Percentiles rank a stretch among this genome's conserved stretches.
These are phyloP conservation scores for Kodamaea kakaduensis DNA, from an alignment of 805 yeast genomes.

Conservation along the genomic window DNA sequence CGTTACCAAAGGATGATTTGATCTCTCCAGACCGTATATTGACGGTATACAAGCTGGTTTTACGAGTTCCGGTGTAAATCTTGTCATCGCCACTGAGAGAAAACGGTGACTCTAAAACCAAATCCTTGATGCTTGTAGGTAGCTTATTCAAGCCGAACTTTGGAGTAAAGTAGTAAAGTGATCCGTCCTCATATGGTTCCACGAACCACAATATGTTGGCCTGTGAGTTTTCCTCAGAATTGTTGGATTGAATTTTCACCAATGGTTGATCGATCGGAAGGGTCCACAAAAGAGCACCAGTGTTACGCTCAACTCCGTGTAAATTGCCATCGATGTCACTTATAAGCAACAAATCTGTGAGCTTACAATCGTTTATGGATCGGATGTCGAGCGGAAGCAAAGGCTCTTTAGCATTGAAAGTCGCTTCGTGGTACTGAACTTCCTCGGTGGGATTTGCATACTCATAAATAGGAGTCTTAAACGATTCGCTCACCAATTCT, in stretches of 20 bases:
- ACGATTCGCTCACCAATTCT: constrained; percentile 15
- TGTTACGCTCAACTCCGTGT: constrained; percentile 71
- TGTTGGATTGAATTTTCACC: constrained; percentile 41
- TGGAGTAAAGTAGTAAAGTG: constrained; percentile 73
- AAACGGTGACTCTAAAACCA: constrained; percentile 83
- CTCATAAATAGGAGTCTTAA: constrained; percentile 2
- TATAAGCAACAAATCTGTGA: constrained; percentile 59
- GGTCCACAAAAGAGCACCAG: constrained; percentile 78
- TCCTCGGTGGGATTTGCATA: constrained; percentile 5
- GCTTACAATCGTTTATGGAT: constrained; percentile 42
- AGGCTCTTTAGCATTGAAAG: constrained; percentile 12
- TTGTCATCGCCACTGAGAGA: constrained; percentile 71
- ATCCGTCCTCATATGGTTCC: constrained; percentile 85
- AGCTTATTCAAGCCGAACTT: constrained; percentile 72
- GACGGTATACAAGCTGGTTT: constrained; percentile 70
- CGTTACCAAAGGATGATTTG: constrained; percentile 59
- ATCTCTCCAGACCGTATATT: constrained; percentile 74
- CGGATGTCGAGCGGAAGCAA: constrained; percentile 35
- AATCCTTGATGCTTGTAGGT: constrained; percentile 73
- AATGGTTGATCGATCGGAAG: constrained; percentile 62
- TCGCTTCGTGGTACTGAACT: constrained; percentile 3
- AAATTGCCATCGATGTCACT: constrained; percentile 85
- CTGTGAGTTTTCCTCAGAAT: constrained; percentile 14
- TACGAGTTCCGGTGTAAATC: constrained; percentile 80
- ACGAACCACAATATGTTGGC: constrained; percentile 68